These are phyloP conservation scores for Colletotrichum acutatum DNA, from an alignment of 2,329 filamentous ascomycete genomes.

Conservation along the genomic window DNA sequence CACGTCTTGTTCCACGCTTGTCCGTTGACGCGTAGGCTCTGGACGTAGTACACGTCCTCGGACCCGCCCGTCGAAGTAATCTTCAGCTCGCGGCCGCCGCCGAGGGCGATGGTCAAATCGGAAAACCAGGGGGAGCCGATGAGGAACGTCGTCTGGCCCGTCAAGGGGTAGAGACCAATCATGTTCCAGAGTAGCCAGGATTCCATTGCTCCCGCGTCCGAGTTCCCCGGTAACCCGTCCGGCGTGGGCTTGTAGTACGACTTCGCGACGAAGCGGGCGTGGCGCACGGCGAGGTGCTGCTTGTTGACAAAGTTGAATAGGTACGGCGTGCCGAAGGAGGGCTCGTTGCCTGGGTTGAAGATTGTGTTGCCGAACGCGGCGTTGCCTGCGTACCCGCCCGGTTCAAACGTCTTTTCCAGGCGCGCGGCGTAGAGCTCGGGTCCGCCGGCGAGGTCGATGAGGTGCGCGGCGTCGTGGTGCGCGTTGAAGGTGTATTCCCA, in stretches of 20 bases:
- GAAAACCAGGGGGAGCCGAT: slow-evolving; percentile 73
- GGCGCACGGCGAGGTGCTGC: slow-evolving; percentile 69
- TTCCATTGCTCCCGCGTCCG: slow-evolving; percentile 79
- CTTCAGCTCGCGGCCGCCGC: slow-evolving; percentile 61
- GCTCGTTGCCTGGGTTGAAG: slow-evolving; percentile 76
- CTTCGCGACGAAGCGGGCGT: slow-evolving; percentile 68
- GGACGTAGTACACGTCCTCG: slow-evolving; percentile 68
- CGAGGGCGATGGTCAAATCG: slow-evolving; percentile 68
- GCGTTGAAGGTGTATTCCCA: slow-evolving; percentile 77
- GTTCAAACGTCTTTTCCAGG: slow-evolving; percentile 70
- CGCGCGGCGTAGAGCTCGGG: slow-evolving; percentile 63
- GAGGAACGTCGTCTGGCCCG: slow-evolving; percentile 75
- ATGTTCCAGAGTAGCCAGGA: slow-evolving; percentile 76
- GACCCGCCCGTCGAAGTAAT: slow-evolving; percentile 64
- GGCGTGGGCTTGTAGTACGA: slow-evolving; percentile 66
- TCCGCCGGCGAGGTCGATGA: slow-evolving; percentile 68
- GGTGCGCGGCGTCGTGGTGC: slow-evolving; percentile 70
- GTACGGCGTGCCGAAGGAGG: slow-evolving; percentile 74
- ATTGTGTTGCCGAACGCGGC: slow-evolving; percentile 63
- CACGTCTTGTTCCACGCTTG: slow-evolving; percentile 70
- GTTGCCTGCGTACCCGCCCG: slow-evolving; percentile 54
- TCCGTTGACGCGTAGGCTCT: slow-evolving; percentile 74
- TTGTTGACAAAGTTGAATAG: slow-evolving; percentile 75
- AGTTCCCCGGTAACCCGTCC: slow-evolving; percentile 74
- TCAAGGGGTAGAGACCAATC: slow-evolving; percentile 75